A percentile compares a stretch with the other conserved stretches of the same genome.
Conservation (phyloP, 2,329 filamentous ascomycete species). For the Colletotrichum sp. region DNA sequence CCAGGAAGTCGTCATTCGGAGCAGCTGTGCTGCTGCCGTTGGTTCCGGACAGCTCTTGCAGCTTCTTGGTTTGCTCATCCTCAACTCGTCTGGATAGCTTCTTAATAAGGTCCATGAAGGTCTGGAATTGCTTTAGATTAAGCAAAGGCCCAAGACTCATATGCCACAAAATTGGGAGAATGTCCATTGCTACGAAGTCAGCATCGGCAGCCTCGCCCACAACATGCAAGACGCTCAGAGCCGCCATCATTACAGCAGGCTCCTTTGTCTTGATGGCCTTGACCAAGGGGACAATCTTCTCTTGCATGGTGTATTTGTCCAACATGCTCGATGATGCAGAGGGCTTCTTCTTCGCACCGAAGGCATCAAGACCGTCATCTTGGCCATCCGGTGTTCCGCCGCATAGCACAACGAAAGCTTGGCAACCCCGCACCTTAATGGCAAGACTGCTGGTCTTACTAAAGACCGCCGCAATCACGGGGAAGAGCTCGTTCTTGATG, state of each 20-base stretch:
- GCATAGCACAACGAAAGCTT: constrained; percentile 89
- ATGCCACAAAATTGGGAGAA: constrained; percentile 87
- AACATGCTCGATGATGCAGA: constrained; percentile 76
- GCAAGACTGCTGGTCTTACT: constrained; percentile 90
- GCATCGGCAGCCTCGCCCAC: constrained; percentile 83
- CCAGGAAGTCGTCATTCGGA: constrained; percentile 70
- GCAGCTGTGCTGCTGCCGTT: constrained; percentile 54
- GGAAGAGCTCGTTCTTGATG: constrained; percentile 96
- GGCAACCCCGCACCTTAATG: constrained; percentile 91
- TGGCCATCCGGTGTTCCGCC: constrained; percentile 69
- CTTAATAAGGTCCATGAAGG: constrained; percentile 90
- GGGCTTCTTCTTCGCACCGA: constrained; percentile 64
- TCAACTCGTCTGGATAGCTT: constrained; percentile 80
- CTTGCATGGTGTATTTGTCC: constrained; percentile 98
- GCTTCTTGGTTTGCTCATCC: constrained; percentile 84
- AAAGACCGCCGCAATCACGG: constrained; percentile 88
- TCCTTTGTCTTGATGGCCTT: constrained; percentile 97
- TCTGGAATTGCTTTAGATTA: constrained; percentile 84
- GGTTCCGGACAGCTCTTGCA: constrained; percentile 79
- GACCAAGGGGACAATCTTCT: constrained; percentile 91
- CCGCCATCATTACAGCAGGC: constrained; percentile 95
- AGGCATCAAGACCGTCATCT: constrained; percentile 78
- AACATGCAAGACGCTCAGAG: constrained; percentile 82
- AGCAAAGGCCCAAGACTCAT: constrained; percentile 92
- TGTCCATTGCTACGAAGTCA: constrained; percentile 91